Conservation (phyloP, 176 grass and related monocot genomes). For the Raddia distichophylla region DNA sequence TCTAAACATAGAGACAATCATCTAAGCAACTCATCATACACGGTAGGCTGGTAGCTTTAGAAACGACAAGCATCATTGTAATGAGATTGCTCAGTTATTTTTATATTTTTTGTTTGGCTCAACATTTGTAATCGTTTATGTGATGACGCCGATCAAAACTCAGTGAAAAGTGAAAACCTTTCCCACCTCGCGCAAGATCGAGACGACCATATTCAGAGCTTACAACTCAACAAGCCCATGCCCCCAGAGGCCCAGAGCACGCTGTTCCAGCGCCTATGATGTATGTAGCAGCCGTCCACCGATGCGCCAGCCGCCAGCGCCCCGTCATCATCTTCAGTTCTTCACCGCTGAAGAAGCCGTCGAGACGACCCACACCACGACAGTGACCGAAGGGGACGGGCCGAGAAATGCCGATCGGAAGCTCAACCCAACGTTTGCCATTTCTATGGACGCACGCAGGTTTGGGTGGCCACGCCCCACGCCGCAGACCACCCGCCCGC, state of each 20-base stretch:
- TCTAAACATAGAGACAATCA: too few species aligned
- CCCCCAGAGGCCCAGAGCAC: background rate
- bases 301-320: background rate
- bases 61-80: too few species aligned
- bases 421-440: background rate
- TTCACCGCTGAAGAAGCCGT: background rate
- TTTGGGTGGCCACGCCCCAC: conserved; percentile 9
- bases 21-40: too few species aligned
- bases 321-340: background rate
- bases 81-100: too few species aligned
- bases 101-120: too few species aligned
- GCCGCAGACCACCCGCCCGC: background rate
- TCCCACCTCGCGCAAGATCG: too few species aligned
- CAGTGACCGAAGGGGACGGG: background rate
- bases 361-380: background rate
- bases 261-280: background rate
- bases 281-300: background rate
- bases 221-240: background rate
- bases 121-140: too few species aligned
- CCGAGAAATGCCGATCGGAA: background rate
- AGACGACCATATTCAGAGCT: background rate
- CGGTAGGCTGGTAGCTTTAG: too few species aligned
- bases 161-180: too few species aligned
- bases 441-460: conserved; percentile 43
- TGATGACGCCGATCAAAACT: too few species aligned